Base-by-base conservation (phyloP, 2,329 filamentous ascomycete genomes). In the Aspergillus alliaceus region DNA sequence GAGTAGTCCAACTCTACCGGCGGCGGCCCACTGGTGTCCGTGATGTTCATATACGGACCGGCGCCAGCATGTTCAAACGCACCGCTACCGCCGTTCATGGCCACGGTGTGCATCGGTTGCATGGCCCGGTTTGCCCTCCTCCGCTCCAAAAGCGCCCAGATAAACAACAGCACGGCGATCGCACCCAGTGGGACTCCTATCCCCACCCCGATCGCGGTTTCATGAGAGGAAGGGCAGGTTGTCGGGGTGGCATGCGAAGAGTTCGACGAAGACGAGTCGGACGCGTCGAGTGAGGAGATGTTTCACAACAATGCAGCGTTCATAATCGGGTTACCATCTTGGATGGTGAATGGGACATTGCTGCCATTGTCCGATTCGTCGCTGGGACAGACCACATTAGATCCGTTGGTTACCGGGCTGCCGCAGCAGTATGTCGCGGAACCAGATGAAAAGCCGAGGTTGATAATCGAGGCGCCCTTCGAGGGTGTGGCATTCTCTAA, bases 111-210 rank as follows among this genome's bases (percentile, higher is more conserved):
- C n/a, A n/a, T n/a, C 1, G 11, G 12, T 15, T 34, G 32, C 4
- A 34, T 14, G 32, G 32, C 5, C 11, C 32, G 32, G 14, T 6
- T n/a, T 9, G 37, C 39, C 39, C 20, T 44, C 20, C 20, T 44
- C 20, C 68, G 61, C 39, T 73, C 71, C 58, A 60, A 68, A 6
- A 70, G 27, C 5, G 65, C 67, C 69, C 69, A 72, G 2, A 37
- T 57, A 4, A 72, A 44, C n/a, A 68, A 62, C n/a, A 50, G 61
- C 9, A 72, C 31, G 4, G 68, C 70, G 42, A 72, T 64, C 15
- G 71, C 25, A 1, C 68, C 70, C 0, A 72, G 58, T 6, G 71
- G 67, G 15, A 72, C 58, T 25, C 70, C 71, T 7, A 73, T 59
- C 2, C 69, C 69, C 2, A 59, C 69, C 8, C 70, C 69, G 14